Evolutionary conservation across 108 stramenopile species (phyloP).

Genomic region (Epipyxis sp.): DNA sequence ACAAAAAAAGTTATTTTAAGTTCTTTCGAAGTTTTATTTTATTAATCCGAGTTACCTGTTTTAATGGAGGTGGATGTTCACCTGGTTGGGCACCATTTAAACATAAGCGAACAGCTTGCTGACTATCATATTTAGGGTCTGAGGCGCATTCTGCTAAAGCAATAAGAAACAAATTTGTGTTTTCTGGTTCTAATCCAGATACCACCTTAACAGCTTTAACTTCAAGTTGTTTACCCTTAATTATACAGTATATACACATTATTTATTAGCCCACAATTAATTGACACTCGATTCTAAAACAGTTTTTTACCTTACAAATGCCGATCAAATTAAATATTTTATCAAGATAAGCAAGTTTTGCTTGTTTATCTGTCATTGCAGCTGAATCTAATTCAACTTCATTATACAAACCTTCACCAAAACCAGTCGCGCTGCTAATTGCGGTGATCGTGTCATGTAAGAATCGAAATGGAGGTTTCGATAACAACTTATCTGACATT

Average conservation of each 20-base stretch:
- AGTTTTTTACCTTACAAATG: constrained; percentile 32
- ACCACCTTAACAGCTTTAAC: constrained; percentile 39
- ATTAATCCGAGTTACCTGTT: neutral
- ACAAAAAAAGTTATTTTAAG: neutral
- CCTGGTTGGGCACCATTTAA: constrained; percentile 36
- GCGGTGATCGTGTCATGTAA: constrained; percentile 40
- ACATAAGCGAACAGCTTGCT: constrained; percentile 32
- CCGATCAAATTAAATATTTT: constrained; percentile 36
- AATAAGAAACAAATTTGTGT: constrained; percentile 33
- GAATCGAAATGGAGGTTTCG: constrained; percentile 69
- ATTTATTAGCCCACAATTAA: constrained; percentile 3
- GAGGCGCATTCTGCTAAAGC: constrained; percentile 44
- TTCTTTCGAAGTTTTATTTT: too few relatives aligned
- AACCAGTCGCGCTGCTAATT: constrained; percentile 29
- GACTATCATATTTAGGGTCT: constrained; percentile 34
- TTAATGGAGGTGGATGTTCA: constrained; percentile 35
- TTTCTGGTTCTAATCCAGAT: constrained; percentile 36
- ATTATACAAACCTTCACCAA: constrained; percentile 29
- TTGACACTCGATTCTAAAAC: neutral
- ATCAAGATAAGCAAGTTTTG: constrained; percentile 35
- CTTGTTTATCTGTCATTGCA: constrained; percentile 36
- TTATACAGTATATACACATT: neutral
- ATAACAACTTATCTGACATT: constrained; percentile 67
- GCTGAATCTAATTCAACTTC: constrained; percentile 32
- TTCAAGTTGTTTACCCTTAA: constrained; percentile 25